Evolutionary conservation across 441 rosid species (phyloP), one percentile per base, ranked within the genome.

Genomic region (Mallotus repandus): DNA sequence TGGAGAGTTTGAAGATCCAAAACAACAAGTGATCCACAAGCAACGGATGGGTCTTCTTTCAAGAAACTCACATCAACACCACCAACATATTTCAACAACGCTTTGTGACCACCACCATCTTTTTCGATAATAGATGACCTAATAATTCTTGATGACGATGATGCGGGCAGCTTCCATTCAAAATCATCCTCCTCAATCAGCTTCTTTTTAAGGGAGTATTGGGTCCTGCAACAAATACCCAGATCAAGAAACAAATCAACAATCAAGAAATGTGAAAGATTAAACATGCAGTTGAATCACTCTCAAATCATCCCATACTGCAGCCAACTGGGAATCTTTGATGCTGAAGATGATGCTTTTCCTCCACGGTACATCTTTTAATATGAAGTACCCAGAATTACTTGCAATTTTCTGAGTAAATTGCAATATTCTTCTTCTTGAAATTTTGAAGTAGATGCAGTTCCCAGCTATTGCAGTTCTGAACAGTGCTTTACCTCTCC

Each of bases 31-130:
- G 88, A 77, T 45, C 89, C 97, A 69, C 94, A 92, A 0, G 96
- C 99, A 73, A 88, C 41, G 2, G 91, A 87, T 0, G 91, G 79
- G 46, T 87, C 92, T 58, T 94, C 88, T 81, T 86, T 89, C 54
- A 87, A 81, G 84, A 87, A 92, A 85, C 96, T 92, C 75, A 94
- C 81, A 77, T 92, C 98, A 10, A 91, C 97, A 53, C 99, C 97
- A 19, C 96, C 97, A 25, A 92, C 88, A 81, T 87, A 91, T 79
- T 72, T 89, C 69, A 92, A 81, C 19, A 45, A 63, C 62, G 64
- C 83, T 22, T 74, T 71, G 55, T 68, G 69, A 54, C 55, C 63
- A 35, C 41, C 41, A 38, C 41, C 41, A 38, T 38, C 53, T 50
- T 59, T 58, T 25, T 50, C 70, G 48, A 14, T 43, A 1, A 6